phyloP scores from a whole-genome alignment of 352 stramenopile species.

The Globisporangium paroecandrum region DNA sequence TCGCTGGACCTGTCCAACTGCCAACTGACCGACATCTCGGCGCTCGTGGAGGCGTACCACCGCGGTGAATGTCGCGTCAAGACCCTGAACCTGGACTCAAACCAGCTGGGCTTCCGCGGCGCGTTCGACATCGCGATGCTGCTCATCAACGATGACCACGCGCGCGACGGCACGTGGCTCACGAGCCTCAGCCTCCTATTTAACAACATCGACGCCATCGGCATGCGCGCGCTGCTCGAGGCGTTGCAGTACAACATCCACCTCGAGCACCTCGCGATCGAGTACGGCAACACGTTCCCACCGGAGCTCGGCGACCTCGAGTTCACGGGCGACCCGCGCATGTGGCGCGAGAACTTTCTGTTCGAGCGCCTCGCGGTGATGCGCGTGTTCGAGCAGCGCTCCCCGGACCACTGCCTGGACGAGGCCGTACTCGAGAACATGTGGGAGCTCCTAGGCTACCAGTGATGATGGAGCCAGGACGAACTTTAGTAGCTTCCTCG shows the following conservation, averaged over 20 bases:
- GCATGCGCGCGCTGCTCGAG: constrained; percentile 43
- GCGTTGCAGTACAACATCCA: constrained; percentile 51
- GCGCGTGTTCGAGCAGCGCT: constrained; percentile 47
- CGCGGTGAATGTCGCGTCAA: constrained; percentile 43
- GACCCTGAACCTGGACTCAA: constrained; percentile 47
- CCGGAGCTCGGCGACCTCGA: constrained; percentile 45
- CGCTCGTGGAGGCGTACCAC: constrained; percentile 48
- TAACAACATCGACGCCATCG: constrained; percentile 53
- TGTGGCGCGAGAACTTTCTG: constrained; percentile 43
- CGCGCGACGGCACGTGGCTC: constrained; percentile 32
- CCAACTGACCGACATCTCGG: constrained; percentile 48
- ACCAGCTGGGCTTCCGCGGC: constrained; percentile 52
- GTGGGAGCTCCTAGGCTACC: constrained; percentile 53
- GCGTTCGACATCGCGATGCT: constrained; percentile 57
- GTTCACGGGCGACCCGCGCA: constrained; percentile 39
- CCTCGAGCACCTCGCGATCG: constrained; percentile 45
- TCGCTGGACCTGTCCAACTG: constrained; percentile 45
- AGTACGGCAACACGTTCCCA: constrained; percentile 57
- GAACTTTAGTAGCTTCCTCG: neutral
- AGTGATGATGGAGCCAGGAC: neutral
- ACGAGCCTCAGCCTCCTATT: constrained; percentile 49
- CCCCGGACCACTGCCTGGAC: constrained; percentile 33
- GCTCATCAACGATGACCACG: constrained; percentile 48
- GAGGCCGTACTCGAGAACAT: constrained; percentile 44
- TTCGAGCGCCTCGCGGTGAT: constrained; percentile 47